Base-by-base conservation (phyloP, 345 rosid species). In the Hevea brasiliensis region DNA sequence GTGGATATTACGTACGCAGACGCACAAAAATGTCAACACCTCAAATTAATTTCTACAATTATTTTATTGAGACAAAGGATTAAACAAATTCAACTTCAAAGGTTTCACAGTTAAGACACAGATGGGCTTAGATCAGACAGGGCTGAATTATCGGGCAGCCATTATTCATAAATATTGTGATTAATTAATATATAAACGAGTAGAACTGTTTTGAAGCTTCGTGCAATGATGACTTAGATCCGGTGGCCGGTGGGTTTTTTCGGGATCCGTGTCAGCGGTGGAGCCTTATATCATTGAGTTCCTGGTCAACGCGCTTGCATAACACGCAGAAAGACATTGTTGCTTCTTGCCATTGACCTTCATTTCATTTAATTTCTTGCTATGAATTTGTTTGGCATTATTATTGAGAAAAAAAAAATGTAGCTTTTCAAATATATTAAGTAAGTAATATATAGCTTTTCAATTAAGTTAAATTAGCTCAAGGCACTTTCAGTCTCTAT, bases 11-110 rank as follows among this genome's bases (percentile, higher is more conserved):
- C 56, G 71, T 71, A 50, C 76, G 71, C 74, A 67, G 70, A 27
- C 56, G 74, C 57, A 81, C 72, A 85, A 78, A 87, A 89, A 83
- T 82, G 94, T 89, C 90, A 88, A 89, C 90, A 78, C 82, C 79
- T 73, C 84, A 77, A 67, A 84, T 72, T 75, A 76, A 73, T 79
- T 42, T 76, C 68, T 65, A 61, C 51, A 13, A 66, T 20, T 68
- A 58, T 74, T 77, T 48, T 55, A 72, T 68, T 58, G 48, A 1
- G n/a, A 21, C 20, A 63, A 1, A 66, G 23, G 47, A 40, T n/a
- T 37, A 55, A 45, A 35, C 18, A 50, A 55, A 77, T 77, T 82
- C 82, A 80, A 73, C 79, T 80, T 84, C 79, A 84, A 76, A 66
- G 70, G 53, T 74, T 74, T 72, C 73, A 62, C 75, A 72, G 74